phyloP scores from a whole-genome alignment of 129 eudicot species.

The Calendula officinalis region DNA sequence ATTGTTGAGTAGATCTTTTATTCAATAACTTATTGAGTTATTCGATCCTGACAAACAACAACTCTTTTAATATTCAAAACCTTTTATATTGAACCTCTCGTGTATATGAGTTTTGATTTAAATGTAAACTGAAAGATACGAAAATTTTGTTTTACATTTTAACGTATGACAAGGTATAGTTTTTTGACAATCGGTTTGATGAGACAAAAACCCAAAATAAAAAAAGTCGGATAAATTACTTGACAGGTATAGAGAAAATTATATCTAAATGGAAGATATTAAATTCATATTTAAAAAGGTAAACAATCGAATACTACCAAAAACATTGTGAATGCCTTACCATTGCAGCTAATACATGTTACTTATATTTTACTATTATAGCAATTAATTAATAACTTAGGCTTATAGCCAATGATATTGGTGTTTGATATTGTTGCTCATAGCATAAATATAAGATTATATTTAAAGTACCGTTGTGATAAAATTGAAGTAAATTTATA shows the following conservation, averaged over 20 bases:
- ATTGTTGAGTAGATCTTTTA: too few species aligned
- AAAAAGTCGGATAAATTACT: not conserved
- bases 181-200: conserved; percentile 24
- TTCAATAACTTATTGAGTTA: too few species aligned
- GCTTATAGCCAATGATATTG: not conserved
- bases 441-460: too few species aligned
- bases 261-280: conserved; percentile 10
- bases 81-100: too few species aligned
- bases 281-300: not conserved
- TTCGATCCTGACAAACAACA: too few species aligned
- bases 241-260: conserved; percentile 16
- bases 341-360: conserved; percentile 32
- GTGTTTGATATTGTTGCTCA: too few species aligned
- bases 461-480: too few species aligned
- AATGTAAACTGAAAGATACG: not conserved
- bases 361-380: conserved; percentile 4
- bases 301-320: conserved; percentile 27
- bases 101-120: too few species aligned
- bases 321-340: conserved; percentile 31
- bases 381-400: conserved; percentile 3
- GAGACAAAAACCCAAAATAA: conserved; percentile 17
- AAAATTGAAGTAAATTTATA: too few species aligned
- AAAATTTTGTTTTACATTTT: not conserved
- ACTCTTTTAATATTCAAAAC: too few species aligned
- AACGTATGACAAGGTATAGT: conserved; percentile 6